Evolutionary conservation across 306 rosid genomes (phyloP).

Genomic region (Cicer arietinum): DNA sequence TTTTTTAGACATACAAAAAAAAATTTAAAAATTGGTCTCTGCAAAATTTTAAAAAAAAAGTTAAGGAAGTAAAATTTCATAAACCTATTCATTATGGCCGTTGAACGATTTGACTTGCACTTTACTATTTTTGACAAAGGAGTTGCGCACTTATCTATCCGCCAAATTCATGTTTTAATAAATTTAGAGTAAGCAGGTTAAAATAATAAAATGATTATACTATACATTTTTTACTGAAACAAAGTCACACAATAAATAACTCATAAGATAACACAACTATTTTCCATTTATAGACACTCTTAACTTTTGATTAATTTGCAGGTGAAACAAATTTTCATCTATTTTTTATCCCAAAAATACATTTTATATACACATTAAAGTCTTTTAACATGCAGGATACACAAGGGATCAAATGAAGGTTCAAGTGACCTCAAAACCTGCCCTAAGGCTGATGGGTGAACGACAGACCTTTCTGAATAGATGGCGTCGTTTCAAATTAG

Average conservation of each 20-base stretch:
- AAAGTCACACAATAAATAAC: neutral
- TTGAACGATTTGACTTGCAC: too few relatives aligned
- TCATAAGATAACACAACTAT: neutral
- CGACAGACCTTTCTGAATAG: constrained; percentile 30
- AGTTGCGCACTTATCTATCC: too few relatives aligned
- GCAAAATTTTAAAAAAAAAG: too few relatives aligned
- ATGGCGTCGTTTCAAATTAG: constrained; percentile 62
- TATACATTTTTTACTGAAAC: neutral
- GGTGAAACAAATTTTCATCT: neutral
- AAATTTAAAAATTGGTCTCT: neutral
- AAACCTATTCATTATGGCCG: too few relatives aligned
- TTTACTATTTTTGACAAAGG: too few relatives aligned
- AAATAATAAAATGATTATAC: neutral
- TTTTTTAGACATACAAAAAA: too few relatives aligned
- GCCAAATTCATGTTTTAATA: neutral
- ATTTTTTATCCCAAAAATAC: neutral
- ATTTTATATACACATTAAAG: neutral
- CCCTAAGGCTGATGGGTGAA: constrained; percentile 62
- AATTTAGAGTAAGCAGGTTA: neutral
- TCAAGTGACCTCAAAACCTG: constrained; percentile 57
- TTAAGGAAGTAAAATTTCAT: too few relatives aligned
- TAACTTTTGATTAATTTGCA: neutral
- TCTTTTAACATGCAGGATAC: constrained; percentile 54
- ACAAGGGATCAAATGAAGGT: constrained; percentile 58
- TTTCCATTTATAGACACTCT: neutral